A percentile compares a stretch with the other conserved stretches of the same genome.
Conservation (phyloP, 495 filamentous ascomycete species). For the Penicillium herquei region DNA sequence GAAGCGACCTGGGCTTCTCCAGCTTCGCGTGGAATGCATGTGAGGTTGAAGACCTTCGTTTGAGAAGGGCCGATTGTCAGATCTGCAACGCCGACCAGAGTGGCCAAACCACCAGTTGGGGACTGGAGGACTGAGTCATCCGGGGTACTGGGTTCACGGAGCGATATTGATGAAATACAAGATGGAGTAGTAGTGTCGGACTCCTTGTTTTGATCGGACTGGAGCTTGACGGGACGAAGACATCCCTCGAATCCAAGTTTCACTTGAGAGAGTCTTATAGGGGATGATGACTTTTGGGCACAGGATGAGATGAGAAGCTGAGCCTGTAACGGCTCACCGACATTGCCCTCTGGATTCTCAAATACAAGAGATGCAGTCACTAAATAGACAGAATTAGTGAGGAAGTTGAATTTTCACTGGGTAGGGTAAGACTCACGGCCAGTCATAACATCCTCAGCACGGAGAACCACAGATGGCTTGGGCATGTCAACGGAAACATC, state of each 20-base stretch:
- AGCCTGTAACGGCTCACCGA: slow-evolving; percentile 70
- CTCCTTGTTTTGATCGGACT: slow-evolving; percentile 30
- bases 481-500: slow-evolving; percentile 46
- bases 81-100: slow-evolving; percentile 58
- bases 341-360: slow-evolving; percentile 70
- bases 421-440: slow-evolving; percentile 52
- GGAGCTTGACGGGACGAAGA: slow-evolving; percentile 56
- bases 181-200: slow-evolving; percentile 23
- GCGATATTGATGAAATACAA: slow-evolving; percentile 29
- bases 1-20: slow-evolving; percentile 68
- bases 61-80: slow-evolving; percentile 67
- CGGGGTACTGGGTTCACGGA: slow-evolving; percentile 34
- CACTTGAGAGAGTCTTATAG: slow-evolving; percentile 63
- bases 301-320: slow-evolving; percentile 73
- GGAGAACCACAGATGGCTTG: slow-evolving; percentile 64
- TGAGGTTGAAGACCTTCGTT: slow-evolving; percentile 68
- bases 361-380: slow-evolving; percentile 74
- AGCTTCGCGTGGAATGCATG: slow-evolving; percentile 73
- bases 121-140: slow-evolving; percentile 36
- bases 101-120: slow-evolving; percentile 36
- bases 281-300: slow-evolving; percentile 59
- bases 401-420: neutral
- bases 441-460: slow-evolving; percentile 65
- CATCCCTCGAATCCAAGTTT: slow-evolving; percentile 68
- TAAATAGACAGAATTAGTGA: slow-evolving; percentile 21